Evolutionary conservation across 805 yeast species (phyloP).

Genomic region (Starmerella sirachaensis): DNA sequence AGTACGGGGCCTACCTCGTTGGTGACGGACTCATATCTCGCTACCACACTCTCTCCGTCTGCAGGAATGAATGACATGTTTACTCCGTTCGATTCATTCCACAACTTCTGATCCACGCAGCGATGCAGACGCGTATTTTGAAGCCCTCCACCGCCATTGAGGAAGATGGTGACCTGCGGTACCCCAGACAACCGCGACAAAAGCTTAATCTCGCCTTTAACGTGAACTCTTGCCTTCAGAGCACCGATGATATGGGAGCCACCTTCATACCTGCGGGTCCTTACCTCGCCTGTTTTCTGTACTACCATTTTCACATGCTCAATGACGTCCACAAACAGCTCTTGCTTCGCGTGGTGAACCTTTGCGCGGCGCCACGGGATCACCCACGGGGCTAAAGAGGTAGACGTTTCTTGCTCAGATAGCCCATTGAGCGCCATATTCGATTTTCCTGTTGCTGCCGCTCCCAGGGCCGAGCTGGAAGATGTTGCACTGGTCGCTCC

Average conservation of each 20-base stretch:
- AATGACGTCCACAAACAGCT: conserved; percentile 68
- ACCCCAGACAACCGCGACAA: conserved; percentile 63
- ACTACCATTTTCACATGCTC: conserved; percentile 46
- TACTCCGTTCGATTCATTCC: conserved; percentile 36
- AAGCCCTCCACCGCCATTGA: conserved; percentile 26
- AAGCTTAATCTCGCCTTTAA: conserved; percentile 53
- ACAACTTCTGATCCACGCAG: conserved; percentile 46
- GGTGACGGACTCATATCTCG: conserved; percentile 49
- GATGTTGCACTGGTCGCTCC: conserved; percentile 18
- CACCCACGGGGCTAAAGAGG: conserved; percentile 17
- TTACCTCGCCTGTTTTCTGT: conserved; percentile 21
- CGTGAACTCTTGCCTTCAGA: conserved; percentile 24
- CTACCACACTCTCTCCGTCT: conserved; percentile 58
- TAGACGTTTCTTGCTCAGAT: conserved; percentile 10
- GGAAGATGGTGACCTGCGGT: conserved; percentile 53
- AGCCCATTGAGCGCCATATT: neutral
- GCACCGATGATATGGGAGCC: neutral
- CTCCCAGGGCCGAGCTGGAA: conserved; percentile 9
- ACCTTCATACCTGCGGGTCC: neutral
- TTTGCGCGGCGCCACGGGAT: conserved; percentile 69
- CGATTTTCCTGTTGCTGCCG: conserved; percentile 7
- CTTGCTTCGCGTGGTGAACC: conserved; percentile 67
- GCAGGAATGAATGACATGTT: conserved; percentile 69
- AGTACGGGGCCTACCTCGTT: conserved; percentile 41
- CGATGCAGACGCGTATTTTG: conserved; percentile 41